Evolutionary conservation across 1,284 basidiomycete genomes (phyloP), one percentile per base, ranked within the genome.

Genomic region (Rhodotorula glutinis): DNA sequence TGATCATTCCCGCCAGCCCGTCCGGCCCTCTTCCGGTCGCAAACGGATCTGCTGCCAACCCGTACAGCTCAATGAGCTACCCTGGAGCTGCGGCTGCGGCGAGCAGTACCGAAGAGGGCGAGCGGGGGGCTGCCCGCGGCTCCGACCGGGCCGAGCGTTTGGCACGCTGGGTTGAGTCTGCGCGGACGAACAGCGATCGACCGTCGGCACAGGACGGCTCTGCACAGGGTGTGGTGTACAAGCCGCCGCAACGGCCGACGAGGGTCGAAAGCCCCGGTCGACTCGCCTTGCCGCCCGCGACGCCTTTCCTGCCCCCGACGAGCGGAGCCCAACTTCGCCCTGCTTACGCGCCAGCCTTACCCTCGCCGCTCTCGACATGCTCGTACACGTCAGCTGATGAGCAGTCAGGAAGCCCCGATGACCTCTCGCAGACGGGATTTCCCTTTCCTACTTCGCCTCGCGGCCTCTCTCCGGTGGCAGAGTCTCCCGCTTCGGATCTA

Each of bases 361-460:
- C 69, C 14, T 67, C 63, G 0, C 69, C 69, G 0, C 55, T 71
- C 1, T 71, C 69, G 53, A 65, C 63, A 2, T 63, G 62, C 57
- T 67, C 62, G 11, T 62, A 65, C 61, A 67, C 57, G n/a, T 66
- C 67, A 17, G 33, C 16, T 14, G 53, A 58, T 51, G 62, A 44
- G 10, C 47, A 52, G 33, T 5, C 33, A 0, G 29, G 16, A 13
- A 51, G 49, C 27, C 49, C 49, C 1, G 49, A 51, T 3, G 27
- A 11, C 14, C 10, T 38, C 33, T 38, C 46, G 13, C 46, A 14
- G 49, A 11, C 11, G 25, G 66, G 66, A 5, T 67, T 67, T 38
- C 66, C 66, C 10, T 67, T 67, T 52, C 66, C 66, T 1, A 3
- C 55, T 0, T 59, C 66, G 11, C 62, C 62, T 27, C 16, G 25